Evolutionary conservation across 805 yeast genomes (phyloP).

Genomic region (Sugiyamaella marilandica): DNA sequence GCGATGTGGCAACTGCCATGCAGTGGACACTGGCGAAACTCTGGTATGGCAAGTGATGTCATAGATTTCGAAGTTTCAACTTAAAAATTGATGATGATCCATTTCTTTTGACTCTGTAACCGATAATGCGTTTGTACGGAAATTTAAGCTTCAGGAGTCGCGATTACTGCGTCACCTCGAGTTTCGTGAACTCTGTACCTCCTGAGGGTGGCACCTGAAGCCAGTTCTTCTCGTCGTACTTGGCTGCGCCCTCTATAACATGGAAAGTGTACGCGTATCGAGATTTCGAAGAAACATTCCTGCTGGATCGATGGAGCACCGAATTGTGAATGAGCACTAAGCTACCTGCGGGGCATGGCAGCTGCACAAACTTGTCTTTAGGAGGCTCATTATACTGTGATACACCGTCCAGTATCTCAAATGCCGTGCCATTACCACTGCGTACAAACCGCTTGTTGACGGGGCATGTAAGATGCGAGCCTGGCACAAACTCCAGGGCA

Average conservation of each 20-base stretch:
- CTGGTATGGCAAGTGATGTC: too few relatives aligned
- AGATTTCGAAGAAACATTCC: slow-evolving; percentile 49
- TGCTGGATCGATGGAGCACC: slow-evolving; percentile 66
- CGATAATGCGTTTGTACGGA: too few relatives aligned
- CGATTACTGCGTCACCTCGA: slow-evolving; percentile 21
- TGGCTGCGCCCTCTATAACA: slow-evolving; percentile 59
- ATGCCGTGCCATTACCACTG: slow-evolving; percentile 47
- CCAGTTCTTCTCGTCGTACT: slow-evolving; percentile 68
- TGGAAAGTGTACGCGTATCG: slow-evolving; percentile 79
- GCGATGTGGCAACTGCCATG: too few relatives aligned
- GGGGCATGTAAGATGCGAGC: slow-evolving; percentile 57
- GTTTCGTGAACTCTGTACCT: slow-evolving; percentile 53
- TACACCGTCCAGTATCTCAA: slow-evolving; percentile 37
- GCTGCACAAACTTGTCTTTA: slow-evolving; percentile 43
- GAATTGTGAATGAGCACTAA: slow-evolving; percentile 66
- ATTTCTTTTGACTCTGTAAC: too few relatives aligned
- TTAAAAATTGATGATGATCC: too few relatives aligned
- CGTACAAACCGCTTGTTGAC: slow-evolving; percentile 62
- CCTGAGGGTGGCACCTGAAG: slow-evolving; percentile 71
- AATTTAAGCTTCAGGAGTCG: too few relatives aligned
- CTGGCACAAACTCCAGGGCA: slow-evolving; percentile 63
- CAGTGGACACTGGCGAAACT: too few relatives aligned
- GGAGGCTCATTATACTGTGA: slow-evolving; percentile 31
- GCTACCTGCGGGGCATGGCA: slow-evolving; percentile 68
- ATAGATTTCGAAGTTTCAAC: too few relatives aligned